Conservation (phyloP, 1,139 yeast species). For the Eremothecium gossypii region DNA sequence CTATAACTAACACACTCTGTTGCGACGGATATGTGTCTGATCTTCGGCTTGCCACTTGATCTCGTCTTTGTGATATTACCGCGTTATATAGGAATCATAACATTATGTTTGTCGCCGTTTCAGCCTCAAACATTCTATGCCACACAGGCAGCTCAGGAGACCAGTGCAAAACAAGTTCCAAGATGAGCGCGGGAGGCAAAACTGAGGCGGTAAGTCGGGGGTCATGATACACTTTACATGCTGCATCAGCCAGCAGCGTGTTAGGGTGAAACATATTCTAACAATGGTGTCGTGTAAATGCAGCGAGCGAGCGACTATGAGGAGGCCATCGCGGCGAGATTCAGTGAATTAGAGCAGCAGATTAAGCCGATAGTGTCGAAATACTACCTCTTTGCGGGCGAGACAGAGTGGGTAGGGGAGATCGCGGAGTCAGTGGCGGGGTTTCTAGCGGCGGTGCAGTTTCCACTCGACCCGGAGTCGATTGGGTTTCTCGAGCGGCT, state of each 20-base stretch:
- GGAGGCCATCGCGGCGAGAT: not conserved
- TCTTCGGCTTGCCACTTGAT: not conserved
- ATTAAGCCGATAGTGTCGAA: constrained; percentile 3
- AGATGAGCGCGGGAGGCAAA: not conserved
- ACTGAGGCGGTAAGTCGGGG: not conserved
- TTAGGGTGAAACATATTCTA: too few relatives aligned
- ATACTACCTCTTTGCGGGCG: not conserved
- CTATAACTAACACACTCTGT: not conserved
- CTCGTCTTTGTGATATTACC: constrained; percentile 1
- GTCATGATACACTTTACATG: constrained; percentile 1
- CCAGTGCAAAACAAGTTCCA: not conserved
- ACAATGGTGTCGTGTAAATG: too few relatives aligned
- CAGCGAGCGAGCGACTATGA: not conserved
- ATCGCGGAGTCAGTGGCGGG: not conserved
- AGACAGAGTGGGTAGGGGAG: not conserved
- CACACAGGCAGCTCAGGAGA: too few relatives aligned
- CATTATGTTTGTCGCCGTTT: not conserved
- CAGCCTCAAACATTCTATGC: constrained; percentile 1
- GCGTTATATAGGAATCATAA: constrained; percentile 1
- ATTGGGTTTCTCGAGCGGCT: not conserved
- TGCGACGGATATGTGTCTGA: constrained; percentile 3
- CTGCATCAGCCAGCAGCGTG: not conserved
- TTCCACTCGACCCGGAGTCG: not conserved
- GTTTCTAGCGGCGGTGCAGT: constrained; percentile 1
- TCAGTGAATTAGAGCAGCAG: not conserved